phyloP scores from a whole-genome alignment of 1,284 basidiomycete genomes.

The Ceratobasidium sp. region DNA sequence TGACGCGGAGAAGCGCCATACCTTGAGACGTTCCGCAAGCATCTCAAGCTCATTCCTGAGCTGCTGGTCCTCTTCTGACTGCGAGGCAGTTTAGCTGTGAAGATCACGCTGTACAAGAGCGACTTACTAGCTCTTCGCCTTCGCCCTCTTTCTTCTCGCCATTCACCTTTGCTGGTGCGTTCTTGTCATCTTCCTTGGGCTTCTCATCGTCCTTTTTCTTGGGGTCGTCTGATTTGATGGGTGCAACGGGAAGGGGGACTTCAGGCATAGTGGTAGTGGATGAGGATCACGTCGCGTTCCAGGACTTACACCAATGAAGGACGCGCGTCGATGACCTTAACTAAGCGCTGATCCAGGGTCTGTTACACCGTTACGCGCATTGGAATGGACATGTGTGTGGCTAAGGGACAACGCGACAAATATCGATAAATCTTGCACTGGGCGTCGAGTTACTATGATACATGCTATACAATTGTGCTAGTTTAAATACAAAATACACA shows the following conservation, averaged over 20 bases:
- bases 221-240: conserved; percentile 73
- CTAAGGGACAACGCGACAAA: neutral
- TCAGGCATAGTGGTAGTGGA: conserved; percentile 24
- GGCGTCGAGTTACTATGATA: too few relatives aligned
- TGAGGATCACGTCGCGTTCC: conserved; percentile 20
- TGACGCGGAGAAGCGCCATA: conserved; percentile 48
- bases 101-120: conserved; percentile 12
- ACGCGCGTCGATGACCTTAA: conserved; percentile 36
- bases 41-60: conserved; percentile 97
- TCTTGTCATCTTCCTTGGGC: conserved; percentile 48
- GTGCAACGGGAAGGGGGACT: conserved; percentile 43
- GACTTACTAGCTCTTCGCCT: conserved; percentile 82
- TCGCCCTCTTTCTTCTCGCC: conserved; percentile 59
- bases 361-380: conserved; percentile 16
- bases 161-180: conserved; percentile 58
- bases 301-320: conserved; percentile 31
- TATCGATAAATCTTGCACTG: conserved; percentile 23
- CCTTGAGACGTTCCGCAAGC: conserved; percentile 94
- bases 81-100: conserved; percentile 8
- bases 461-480: too few relatives aligned
- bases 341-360: conserved; percentile 16
- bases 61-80: conserved; percentile 96
- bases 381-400: neutral
- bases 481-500: neutral
- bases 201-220: conserved; percentile 66